Conservation (phyloP, 1,284 basidiomycete species). For the Neonothopanus nambi region DNA sequence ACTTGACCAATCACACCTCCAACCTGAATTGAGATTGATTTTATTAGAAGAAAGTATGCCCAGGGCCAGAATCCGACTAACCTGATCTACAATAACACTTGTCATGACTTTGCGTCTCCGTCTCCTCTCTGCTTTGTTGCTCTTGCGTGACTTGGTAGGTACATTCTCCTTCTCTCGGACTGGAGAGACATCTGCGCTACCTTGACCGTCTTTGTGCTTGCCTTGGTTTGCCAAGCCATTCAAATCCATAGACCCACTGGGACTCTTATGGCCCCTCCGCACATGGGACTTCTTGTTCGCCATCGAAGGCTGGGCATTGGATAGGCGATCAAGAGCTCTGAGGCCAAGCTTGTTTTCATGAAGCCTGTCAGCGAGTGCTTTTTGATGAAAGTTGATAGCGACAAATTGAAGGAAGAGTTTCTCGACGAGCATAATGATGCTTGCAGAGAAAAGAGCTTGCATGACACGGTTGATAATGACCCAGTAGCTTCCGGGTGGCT, state of each 20-base stretch:
- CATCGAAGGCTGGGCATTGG: constrained; percentile 54
- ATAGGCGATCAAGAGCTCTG: constrained; percentile 67
- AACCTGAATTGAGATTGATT: constrained; percentile 34
- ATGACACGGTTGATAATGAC: constrained; percentile 65
- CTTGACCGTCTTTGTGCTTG: constrained; percentile 16
- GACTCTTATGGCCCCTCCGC: constrained; percentile 26
- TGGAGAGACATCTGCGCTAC: constrained; percentile 22
- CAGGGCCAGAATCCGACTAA: constrained; percentile 28
- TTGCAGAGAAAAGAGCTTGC: constrained; percentile 68
- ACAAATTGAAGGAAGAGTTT: constrained; percentile 73
- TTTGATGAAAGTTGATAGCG: constrained; percentile 78
- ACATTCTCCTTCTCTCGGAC: constrained; percentile 21
- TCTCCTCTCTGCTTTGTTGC: constrained; percentile 34
- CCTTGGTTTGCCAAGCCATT: constrained; percentile 10
- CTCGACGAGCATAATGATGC: constrained; percentile 64
- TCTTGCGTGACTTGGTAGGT: constrained; percentile 14
- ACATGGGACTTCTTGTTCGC: constrained; percentile 26
- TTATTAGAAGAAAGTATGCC: background rate
- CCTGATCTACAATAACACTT: constrained; percentile 69
- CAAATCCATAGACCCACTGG: constrained; percentile 21
- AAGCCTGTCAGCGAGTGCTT: constrained; percentile 71
- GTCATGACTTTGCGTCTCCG: constrained; percentile 55
- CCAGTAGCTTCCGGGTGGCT: constrained; percentile 70
- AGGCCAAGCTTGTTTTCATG: constrained; percentile 69
- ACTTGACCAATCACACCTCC: constrained; percentile 71